Evolutionary conservation across 805 yeast genomes (phyloP).

Genomic region (Spathaspora girioi): DNA sequence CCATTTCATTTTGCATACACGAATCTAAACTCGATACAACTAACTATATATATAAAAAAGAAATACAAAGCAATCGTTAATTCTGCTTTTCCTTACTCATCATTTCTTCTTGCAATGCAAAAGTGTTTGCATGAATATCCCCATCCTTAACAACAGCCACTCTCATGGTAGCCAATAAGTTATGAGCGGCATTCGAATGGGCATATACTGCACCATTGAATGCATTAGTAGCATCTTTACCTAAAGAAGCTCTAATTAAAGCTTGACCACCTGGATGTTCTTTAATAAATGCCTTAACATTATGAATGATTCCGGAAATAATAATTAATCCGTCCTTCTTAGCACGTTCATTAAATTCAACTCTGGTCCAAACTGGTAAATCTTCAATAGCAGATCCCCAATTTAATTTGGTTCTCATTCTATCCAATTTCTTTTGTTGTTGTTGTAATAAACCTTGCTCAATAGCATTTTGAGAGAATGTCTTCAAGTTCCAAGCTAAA

Average conservation of each 20-base stretch:
- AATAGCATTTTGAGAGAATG: slow-evolving; percentile 75
- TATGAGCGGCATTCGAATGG: slow-evolving; percentile 84
- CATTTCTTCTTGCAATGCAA: slow-evolving; percentile 45
- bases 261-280: slow-evolving; percentile 88
- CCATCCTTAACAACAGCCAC: slow-evolving; percentile 73
- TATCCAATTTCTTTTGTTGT: slow-evolving; percentile 74
- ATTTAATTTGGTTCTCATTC: slow-evolving; percentile 55
- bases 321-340: slow-evolving; percentile 59
- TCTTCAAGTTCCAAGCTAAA: slow-evolving; percentile 68
- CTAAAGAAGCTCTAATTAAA: slow-evolving; percentile 62
- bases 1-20: too few relatives aligned
- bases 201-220: slow-evolving; percentile 85
- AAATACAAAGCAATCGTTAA: not conserved
- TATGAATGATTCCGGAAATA: slow-evolving; percentile 77
- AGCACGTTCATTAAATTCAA: slow-evolving; percentile 52
- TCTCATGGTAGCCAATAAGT: slow-evolving; percentile 77
- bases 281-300: slow-evolving; percentile 61
- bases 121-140: slow-evolving; percentile 54
- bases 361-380: slow-evolving; percentile 73
- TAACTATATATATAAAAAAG: not conserved
- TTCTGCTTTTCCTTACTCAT: slow-evolving; percentile 30
- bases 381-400: slow-evolving; percentile 72
- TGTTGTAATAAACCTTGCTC: slow-evolving; percentile 81
- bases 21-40: not conserved
- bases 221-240: slow-evolving; percentile 80